Base-by-base conservation (phyloP, 164 flowering plant species). In the Houttuynia cordata region DNA sequence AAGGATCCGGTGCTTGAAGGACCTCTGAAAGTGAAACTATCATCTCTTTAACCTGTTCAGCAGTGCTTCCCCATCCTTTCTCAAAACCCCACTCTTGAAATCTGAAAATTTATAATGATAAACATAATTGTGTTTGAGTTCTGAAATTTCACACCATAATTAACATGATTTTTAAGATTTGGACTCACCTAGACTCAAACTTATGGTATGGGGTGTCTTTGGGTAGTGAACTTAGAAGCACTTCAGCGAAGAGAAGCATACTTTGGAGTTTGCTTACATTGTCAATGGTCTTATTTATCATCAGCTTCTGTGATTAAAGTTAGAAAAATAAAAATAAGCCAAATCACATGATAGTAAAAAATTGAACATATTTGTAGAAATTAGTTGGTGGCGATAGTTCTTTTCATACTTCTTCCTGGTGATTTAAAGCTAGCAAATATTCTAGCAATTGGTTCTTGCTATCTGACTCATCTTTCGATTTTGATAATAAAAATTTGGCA, bases 1-100 rank as follows among this genome's bases (percentile, higher is more conserved):
- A n/a, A 10, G 92, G 86, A 56, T 93, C 97, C 1, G 99, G 92
- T 24, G 95, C 87, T 74, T 93, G 83, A 18, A 93, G 80, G 14
- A 81, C 67, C 67, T 93, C 97, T 1, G 85, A 84, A 30, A 86
- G 79, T 10, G 73, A 62, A 47, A 68, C 68, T 75, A 93, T 81
- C 10, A 90, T 90, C 64, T 88, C 97, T 62, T 42, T 71, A 8
- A 83, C 96, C 61, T 78, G 79, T 64, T 72, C 92, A 6, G 96
- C 94, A 21, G 65, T 85, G 37, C 80, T 74, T 14, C 99, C 99
- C 99, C 99, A 93, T 24, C 99, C 99, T 64, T 81, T 93, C 81
- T 86, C 96, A 34, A 93, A 83, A 1, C 99, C 97, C 89, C 86
- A 81, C 53, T 86, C 88, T 58, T 74, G 73, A 51, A 93, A 68